Conservation (phyloP, 2,329 filamentous ascomycete species). For the Diaporthe humulicola region DNA sequence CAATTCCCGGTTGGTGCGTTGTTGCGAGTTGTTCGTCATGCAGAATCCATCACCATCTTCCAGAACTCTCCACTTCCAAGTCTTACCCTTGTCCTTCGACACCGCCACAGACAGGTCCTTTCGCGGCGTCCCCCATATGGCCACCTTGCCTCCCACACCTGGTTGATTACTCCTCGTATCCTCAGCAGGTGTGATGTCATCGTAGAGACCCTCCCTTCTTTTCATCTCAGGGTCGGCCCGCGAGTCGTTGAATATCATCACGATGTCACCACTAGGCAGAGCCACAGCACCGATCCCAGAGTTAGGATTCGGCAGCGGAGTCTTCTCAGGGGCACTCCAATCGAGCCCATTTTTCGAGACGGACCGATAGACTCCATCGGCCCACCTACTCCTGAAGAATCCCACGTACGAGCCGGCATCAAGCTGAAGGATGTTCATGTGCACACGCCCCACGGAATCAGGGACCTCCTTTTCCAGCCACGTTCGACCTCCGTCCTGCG, state of each 20-base stretch:
- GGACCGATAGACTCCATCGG: constrained; percentile 57
- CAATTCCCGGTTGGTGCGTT: constrained; percentile 57
- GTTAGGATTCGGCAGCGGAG: constrained; percentile 57
- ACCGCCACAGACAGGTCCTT: constrained; percentile 52
- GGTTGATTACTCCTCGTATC: constrained; percentile 56
- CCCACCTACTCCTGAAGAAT: constrained; percentile 59
- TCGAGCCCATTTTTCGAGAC: constrained; percentile 54
- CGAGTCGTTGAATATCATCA: constrained; percentile 58
- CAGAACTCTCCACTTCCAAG: constrained; percentile 54
- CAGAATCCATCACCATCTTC: constrained; percentile 61
- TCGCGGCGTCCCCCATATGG: constrained; percentile 58
- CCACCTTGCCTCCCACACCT: constrained; percentile 50
- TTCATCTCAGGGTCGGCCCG: constrained; percentile 47
- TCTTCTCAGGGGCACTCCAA: constrained; percentile 53
- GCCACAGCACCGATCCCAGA: constrained; percentile 56
- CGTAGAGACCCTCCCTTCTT: constrained; percentile 56
- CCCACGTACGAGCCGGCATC: constrained; percentile 49
- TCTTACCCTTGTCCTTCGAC: constrained; percentile 52
- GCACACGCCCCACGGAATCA: constrained; percentile 54
- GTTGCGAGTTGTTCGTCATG: constrained; percentile 58
- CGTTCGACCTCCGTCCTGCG: constrained; percentile 52
- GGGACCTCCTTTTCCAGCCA: constrained; percentile 56
- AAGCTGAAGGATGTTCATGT: constrained; percentile 57
- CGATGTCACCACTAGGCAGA: constrained; percentile 51
- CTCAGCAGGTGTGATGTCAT: constrained; percentile 57